These are phyloP conservation scores for Coccomyxa subellipsoidea DNA, from an alignment of 163 green algal species.

Conservation along the genomic window DNA sequence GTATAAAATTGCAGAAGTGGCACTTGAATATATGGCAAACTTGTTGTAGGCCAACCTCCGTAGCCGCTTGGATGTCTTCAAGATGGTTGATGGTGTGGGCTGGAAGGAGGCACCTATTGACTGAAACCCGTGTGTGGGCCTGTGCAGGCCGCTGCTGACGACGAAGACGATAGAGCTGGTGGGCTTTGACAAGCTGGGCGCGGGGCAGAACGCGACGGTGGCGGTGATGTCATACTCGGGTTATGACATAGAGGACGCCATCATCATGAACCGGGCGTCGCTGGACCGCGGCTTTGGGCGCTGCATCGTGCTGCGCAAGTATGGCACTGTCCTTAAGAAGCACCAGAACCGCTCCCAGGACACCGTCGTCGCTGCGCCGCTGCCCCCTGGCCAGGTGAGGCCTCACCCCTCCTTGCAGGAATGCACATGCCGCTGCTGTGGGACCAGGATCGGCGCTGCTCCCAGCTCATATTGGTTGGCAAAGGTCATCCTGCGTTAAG, in stretches of 20 bases:
- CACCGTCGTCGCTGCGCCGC: slow-evolving; percentile 69
- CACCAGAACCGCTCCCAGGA: slow-evolving; percentile 93
- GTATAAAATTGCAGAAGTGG: too few species aligned
- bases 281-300: slow-evolving; percentile 96
- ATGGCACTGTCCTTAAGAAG: slow-evolving; percentile 66
- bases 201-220: slow-evolving; percentile 97
- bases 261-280: slow-evolving; percentile 96
- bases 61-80: too few species aligned
- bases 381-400: slow-evolving; percentile 16
- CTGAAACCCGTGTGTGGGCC: too few species aligned
- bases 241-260: slow-evolving; percentile 99
- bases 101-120: too few species aligned
- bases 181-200: slow-evolving; percentile 92
- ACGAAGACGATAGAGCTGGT: slow-evolving; percentile 98
- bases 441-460: too few species aligned
- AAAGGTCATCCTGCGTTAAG: too few species aligned
- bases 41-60: too few species aligned
- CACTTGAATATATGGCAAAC: too few species aligned
- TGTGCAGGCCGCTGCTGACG: slow-evolving; percentile 80
- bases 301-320: slow-evolving; percentile 85
- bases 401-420: neutral
- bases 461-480: too few species aligned
- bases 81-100: too few species aligned
- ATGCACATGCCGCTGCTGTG: too few species aligned
- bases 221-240: slow-evolving; percentile 94